Evolutionary conservation across 768 basidiomycete genomes (phyloP).

Genomic region (Austroboletus festivus): DNA sequence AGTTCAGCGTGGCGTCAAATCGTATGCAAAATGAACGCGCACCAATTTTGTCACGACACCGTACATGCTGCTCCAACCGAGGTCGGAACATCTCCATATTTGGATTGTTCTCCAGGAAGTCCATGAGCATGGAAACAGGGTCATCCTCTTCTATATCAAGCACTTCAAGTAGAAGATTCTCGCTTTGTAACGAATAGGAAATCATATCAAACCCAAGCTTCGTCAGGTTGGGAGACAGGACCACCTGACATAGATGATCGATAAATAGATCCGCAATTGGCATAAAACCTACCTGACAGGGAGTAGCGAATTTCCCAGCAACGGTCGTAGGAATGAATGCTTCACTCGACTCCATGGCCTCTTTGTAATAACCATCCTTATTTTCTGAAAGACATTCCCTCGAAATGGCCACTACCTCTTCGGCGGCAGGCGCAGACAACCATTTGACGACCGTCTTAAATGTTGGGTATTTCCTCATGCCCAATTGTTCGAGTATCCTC

Average conservation of each 20-base stretch:
- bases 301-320: background rate
- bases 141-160: background rate
- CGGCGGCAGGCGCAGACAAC: background rate
- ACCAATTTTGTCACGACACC: background rate
- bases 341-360: background rate
- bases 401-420: background rate
- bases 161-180: background rate
- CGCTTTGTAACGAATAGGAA: background rate
- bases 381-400: background rate
- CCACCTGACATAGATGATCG: background rate
- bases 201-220: background rate
- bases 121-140: background rate
- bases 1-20: background rate
- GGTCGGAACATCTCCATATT: background rate
- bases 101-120: background rate
- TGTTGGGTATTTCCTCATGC: background rate
- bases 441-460: background rate
- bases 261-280: too few relatives aligned
- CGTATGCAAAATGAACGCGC: background rate
- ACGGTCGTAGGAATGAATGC: background rate
- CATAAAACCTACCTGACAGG: background rate
- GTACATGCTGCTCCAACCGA: background rate
- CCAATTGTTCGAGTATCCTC: background rate
- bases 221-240: background rate
- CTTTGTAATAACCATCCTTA: background rate